A percentile compares a stretch with the other conserved stretches of the same genome.
Evolutionary conservation across 495 filamentous ascomycete species (phyloP).

Genomic region (Hamigera avellanea): DNA sequence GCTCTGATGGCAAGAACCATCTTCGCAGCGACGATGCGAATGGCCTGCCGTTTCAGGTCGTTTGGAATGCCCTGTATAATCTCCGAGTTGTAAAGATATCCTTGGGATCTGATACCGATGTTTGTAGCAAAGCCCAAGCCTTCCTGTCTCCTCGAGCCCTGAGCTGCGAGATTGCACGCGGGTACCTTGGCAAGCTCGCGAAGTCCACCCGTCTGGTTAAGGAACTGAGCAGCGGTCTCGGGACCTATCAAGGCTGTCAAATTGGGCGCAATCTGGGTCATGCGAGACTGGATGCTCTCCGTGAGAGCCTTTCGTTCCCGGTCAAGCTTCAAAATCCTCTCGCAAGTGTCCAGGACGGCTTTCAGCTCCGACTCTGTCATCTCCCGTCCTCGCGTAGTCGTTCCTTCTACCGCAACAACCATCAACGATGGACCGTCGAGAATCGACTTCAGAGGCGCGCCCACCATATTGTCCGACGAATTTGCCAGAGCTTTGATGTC

Average conservation of each 20-base stretch:
- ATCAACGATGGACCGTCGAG: slow-evolving; percentile 84
- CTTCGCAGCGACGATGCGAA: slow-evolving; percentile 91
- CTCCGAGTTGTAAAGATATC: slow-evolving; percentile 84
- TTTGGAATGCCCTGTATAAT: slow-evolving; percentile 72
- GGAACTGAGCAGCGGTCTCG: slow-evolving; percentile 89
- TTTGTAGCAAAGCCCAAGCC: slow-evolving; percentile 88
- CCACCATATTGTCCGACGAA: slow-evolving; percentile 61
- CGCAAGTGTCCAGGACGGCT: slow-evolving; percentile 64
- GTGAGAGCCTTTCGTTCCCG: slow-evolving; percentile 79
- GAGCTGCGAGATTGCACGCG: slow-evolving; percentile 79
- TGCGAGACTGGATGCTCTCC: slow-evolving; percentile 92
- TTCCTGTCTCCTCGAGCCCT: slow-evolving; percentile 78
- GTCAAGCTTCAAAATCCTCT: slow-evolving; percentile 79
- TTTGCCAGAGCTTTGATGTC: slow-evolving; percentile 66
- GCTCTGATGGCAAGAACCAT: slow-evolving; percentile 82
- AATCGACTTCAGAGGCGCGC: slow-evolving; percentile 61
- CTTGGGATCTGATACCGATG: slow-evolving; percentile 81
- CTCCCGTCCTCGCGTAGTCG: slow-evolving; percentile 69
- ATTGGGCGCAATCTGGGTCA: slow-evolving; percentile 93
- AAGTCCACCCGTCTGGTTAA: slow-evolving; percentile 85
- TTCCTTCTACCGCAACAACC: slow-evolving; percentile 94
- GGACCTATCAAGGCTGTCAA: slow-evolving; percentile 87
- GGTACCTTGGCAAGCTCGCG: slow-evolving; percentile 84
- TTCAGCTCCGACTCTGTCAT: slow-evolving; percentile 66
- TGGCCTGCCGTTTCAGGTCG: slow-evolving; percentile 86